Percentiles rank a stretch among this genome's conserved stretches.
phyloP scores from a whole-genome alignment of 768 basidiomycete genomes.

The Chalciporus piperatus region DNA sequence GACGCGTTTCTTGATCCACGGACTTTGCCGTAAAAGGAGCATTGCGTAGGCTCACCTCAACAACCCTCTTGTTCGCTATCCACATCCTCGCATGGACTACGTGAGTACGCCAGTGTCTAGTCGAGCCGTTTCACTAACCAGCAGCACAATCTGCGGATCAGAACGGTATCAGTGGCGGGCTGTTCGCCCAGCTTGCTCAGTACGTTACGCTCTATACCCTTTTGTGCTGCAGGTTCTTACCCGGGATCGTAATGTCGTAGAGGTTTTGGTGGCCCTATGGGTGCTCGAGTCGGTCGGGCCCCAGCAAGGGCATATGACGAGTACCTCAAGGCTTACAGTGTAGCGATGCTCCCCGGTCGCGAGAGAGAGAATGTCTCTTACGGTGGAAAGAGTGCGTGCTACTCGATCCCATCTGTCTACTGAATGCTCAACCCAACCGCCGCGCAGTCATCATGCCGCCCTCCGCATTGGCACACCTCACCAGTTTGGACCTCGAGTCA shows the following conservation, averaged over 20 bases:
- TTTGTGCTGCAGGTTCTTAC: conserved; percentile 15
- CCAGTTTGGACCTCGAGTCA: conserved; percentile 79
- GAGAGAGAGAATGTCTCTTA: conserved; percentile 91
- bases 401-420: conserved; percentile 15
- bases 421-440: conserved; percentile 7
- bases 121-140: background rate
- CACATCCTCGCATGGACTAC: conserved; percentile 36
- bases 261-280: conserved; percentile 52
- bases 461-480: conserved; percentile 86
- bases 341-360: conserved; percentile 86
- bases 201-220: conserved; percentile 28
- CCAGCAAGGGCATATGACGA: conserved; percentile 82
- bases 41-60: conserved; percentile 24
- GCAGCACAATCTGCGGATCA: conserved; percentile 35
- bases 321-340: conserved; percentile 92
- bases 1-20: conserved; percentile 28
- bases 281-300: conserved; percentile 43
- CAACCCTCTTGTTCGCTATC: conserved; percentile 20
- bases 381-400: conserved; percentile 89
- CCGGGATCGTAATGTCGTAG: conserved; percentile 32
- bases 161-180: conserved; percentile 41
- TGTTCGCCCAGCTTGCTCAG: conserved; percentile 69
- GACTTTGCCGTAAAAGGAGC: conserved; percentile 28
- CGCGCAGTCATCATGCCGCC: conserved; percentile 92
- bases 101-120: conserved; percentile 23